A percentile compares a stretch with the other conserved stretches of the same genome.
Evolutionary conservation across 768 basidiomycete genomes (phyloP).

Genomic region (Saitozyma sp.): DNA sequence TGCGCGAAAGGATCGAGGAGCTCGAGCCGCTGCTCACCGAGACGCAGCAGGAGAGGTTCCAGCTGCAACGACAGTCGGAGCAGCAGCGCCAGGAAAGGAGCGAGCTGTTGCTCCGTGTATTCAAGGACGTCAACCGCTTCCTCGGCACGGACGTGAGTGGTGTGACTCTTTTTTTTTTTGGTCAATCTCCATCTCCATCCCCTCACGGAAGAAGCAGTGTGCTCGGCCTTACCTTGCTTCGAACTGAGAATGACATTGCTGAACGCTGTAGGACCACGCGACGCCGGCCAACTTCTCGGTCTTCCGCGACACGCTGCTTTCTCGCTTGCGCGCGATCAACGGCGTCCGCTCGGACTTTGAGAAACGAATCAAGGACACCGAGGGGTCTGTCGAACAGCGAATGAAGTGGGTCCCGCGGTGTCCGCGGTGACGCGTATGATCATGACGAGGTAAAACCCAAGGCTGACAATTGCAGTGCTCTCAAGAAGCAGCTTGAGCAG

Average conservation of each 20-base stretch:
- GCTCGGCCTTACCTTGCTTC: not conserved
- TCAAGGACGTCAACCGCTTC: slow-evolving; percentile 93
- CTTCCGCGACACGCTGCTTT: slow-evolving; percentile 92
- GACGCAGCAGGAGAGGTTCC: slow-evolving; percentile 56
- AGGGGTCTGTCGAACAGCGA: slow-evolving; percentile 70
- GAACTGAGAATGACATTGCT: not conserved
- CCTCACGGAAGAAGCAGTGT: no score
- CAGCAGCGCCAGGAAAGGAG: slow-evolving; percentile 93
- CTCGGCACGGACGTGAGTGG: slow-evolving; percentile 59
- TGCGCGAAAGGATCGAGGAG: slow-evolving; percentile 67
- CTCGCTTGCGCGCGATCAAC: slow-evolving; percentile 77
- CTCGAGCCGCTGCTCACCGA: slow-evolving; percentile 72
- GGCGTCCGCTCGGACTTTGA: slow-evolving; percentile 86
- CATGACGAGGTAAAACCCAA: not conserved
- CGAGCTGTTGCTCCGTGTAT: slow-evolving; percentile 84
- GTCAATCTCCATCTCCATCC: no score
- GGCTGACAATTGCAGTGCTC: slow-evolving; percentile 49
- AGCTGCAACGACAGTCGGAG: slow-evolving; percentile 75
- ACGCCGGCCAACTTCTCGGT: slow-evolving; percentile 76
- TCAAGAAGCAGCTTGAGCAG: slow-evolving; percentile 81
- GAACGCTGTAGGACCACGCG: slow-evolving; percentile 39
- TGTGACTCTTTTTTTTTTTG: not conserved
- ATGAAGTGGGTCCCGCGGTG: slow-evolving; percentile 54
- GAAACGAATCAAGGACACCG: slow-evolving; percentile 75
- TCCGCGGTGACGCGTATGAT: not conserved